Evolutionary conservation across 73 alveolate genomes (phyloP).

Genomic region (Paramecium primaurelia): DNA sequence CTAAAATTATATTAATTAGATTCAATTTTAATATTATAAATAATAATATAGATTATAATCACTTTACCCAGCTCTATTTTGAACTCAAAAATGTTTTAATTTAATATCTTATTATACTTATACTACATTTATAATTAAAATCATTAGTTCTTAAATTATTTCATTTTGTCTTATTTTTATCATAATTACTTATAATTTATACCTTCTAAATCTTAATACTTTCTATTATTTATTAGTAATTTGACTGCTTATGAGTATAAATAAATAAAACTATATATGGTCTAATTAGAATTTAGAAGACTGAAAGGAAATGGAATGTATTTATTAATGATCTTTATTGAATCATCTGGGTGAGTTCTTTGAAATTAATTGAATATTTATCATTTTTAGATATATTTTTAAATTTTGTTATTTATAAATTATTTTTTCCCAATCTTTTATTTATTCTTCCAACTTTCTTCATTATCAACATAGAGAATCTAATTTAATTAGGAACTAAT

Average conservation of each 20-base stretch:
- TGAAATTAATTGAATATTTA: neutral
- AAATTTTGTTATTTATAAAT: too few species aligned
- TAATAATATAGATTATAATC: neutral
- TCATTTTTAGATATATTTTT: too few species aligned
- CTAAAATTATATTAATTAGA: neutral
- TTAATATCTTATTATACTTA: neutral
- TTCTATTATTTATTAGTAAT: too few species aligned
- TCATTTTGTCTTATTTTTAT: too few species aligned
- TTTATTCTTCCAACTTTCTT: too few species aligned
- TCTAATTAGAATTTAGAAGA: conserved; percentile 90
- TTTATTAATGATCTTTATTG: conserved; percentile 69
- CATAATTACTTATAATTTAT: too few species aligned
- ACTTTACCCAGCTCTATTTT: neutral
- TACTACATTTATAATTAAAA: too few species aligned
- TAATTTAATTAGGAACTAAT: too few species aligned
- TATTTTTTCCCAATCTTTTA: too few species aligned
- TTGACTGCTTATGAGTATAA: neutral
- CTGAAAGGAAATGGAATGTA: conserved; percentile 90
- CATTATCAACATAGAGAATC: neutral
- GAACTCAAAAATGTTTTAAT: neutral
- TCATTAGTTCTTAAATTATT: too few species aligned
- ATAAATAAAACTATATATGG: conserved; percentile 94
- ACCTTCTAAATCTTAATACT: too few species aligned
- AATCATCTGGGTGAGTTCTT: conserved; percentile 67
- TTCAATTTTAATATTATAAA: neutral